Base-by-base conservation (phyloP, 1,284 basidiomycete species). In the Microbotryum silenes-acaulis region DNA sequence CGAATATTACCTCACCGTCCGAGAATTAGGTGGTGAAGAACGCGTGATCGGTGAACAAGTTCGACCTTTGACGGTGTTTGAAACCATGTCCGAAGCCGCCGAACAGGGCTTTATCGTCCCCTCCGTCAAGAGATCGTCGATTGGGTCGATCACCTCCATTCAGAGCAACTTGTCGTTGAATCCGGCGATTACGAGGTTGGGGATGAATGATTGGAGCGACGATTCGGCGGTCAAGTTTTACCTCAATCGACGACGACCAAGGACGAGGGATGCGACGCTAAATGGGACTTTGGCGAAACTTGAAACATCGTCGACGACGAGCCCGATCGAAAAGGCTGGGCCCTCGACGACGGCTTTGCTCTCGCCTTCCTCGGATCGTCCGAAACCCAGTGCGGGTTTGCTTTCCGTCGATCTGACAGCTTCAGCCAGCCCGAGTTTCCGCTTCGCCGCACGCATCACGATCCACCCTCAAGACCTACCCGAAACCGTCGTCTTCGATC, bases 191-290 rank as follows among this genome's bases (percentile, higher is more conserved):
- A 86, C 85, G 70, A 88, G 89, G 70, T 78, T 97, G 44, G 85
- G 88, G 42, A 91, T 93, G 89, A 94, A 91, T 70, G 94, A 97
- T 74, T 98, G 93, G 74, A 90, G 89, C 57, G 94, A 98, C 68
- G 93, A 97, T 73, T 91, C 91, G 12, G 86, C 87, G 1, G 93
- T 97, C 76, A 97, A 97, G 76, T 89, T 97, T 75, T 97, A 94
- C 77, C 77, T 98, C 67, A 91, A 94, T 72, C 80, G 78, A 25
- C 69, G 73, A 6, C 71, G 77, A 50, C 68, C 65, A 9, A 45
- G 27, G 14, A 52, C 52, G 18, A 37, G 23, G 29, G 12, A 42
- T 4, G 37, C 37, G 16, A 18, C 37, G 37, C 37, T 42, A 10
- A 14, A 42, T 42, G 37, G 37, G 37, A 18, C 37, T 2, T 42